Evolutionary conservation across 306 rosid species (phyloP).

Genomic region (Prosopis cineraria): DNA sequence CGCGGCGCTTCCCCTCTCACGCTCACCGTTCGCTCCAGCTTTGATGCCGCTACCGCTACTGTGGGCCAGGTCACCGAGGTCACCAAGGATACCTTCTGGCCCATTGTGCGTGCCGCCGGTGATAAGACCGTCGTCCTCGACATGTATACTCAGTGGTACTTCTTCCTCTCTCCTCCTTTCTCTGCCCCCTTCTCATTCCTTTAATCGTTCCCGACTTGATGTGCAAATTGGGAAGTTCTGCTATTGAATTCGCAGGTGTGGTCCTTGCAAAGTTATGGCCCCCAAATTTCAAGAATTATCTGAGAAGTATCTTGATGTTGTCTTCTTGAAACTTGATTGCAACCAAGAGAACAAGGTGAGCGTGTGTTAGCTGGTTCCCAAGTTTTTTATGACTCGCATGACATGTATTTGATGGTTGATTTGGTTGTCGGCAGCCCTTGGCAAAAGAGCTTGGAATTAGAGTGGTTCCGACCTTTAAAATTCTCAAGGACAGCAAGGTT

Average conservation of each 20-base stretch:
- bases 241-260: constrained; percentile 69
- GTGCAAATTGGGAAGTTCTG: constrained; percentile 27
- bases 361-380: not conserved
- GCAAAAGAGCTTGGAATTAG: constrained; percentile 97
- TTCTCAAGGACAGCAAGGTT: constrained; percentile 74
- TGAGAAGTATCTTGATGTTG: constrained; percentile 77
- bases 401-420: constrained; percentile 36
- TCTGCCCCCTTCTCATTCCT: not conserved
- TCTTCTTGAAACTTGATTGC: constrained; percentile 94
- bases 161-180: not conserved
- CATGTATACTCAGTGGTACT: constrained; percentile 96
- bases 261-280: constrained; percentile 98
- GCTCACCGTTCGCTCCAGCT: constrained; percentile 57
- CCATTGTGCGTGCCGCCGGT: constrained; percentile 89
- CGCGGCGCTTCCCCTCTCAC: not conserved
- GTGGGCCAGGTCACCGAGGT: constrained; percentile 90
- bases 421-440: constrained; percentile 64
- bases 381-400: constrained; percentile 12
- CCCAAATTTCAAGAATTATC: constrained; percentile 79
- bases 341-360: constrained; percentile 86
- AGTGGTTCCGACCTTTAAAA: constrained; percentile 97
- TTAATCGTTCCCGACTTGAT: constrained; percentile 16
- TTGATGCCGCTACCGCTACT: constrained; percentile 65
- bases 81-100: constrained; percentile 95
- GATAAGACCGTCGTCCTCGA: constrained; percentile 91